A percentile compares a stretch with the other conserved stretches of the same genome.
Conservation (phyloP, 108 stramenopile species). For the Fragilaria crotonensis region DNA sequence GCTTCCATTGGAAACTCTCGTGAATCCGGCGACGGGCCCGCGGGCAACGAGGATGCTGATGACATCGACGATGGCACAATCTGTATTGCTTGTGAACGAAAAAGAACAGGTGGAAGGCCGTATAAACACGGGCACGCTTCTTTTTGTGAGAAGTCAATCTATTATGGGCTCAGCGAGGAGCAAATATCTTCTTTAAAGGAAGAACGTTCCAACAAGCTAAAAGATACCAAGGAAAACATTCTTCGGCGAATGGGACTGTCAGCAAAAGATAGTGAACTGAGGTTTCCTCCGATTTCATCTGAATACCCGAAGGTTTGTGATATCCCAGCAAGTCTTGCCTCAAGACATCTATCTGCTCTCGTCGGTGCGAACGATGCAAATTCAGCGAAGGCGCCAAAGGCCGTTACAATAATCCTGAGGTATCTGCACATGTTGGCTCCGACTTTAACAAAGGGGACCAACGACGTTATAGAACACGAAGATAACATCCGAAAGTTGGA, state of each 20-base stretch:
- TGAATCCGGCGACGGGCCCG: no score
- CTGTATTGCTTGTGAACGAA: background rate
- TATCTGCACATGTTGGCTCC: background rate
- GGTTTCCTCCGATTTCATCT: background rate
- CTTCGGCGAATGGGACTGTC: background rate
- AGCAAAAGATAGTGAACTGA: background rate
- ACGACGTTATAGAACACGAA: background rate
- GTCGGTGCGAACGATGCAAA: background rate
- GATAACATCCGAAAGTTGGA: background rate
- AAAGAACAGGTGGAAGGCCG: background rate
- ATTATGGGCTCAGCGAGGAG: background rate
- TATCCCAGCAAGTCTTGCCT: background rate
- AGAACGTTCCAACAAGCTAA: background rate
- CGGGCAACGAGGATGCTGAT: no score
- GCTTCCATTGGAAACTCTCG: no score
- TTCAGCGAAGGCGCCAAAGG: background rate
- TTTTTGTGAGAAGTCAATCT: background rate
- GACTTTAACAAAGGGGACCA: background rate
- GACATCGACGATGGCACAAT: background rate
- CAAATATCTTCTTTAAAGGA: background rate
- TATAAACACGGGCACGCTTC: background rate
- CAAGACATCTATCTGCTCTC: background rate
- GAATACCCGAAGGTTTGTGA: background rate
- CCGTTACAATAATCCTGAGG: background rate
- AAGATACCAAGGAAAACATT: background rate